Evolutionary conservation across 2,329 filamentous ascomycete species (phyloP), one percentile per base, ranked within the genome.

Genomic region (Diaporthe sp.): DNA sequence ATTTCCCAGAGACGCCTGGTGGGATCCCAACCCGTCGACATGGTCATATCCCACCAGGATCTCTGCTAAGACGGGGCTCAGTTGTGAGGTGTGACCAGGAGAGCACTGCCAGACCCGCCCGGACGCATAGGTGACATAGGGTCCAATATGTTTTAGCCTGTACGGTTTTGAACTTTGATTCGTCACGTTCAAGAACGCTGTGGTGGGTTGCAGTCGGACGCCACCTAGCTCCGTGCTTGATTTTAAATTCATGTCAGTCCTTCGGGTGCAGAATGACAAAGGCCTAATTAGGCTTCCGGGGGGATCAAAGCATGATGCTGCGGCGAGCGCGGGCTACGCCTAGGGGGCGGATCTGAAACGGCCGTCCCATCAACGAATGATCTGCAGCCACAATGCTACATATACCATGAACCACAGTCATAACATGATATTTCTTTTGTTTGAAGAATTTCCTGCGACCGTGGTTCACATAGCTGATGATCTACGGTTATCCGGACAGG

Each of bases 311-410:
- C 63, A 68, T 65, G 13, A 47, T 31, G 61, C n/a, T 20, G 42
- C 44, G 44, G 22, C 2, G 6, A 20, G 63, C 28, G 63, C 63
- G 44, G 63, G 61, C 44, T 51, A 9, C 28, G 22, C 63, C 28
- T 39, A 51, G 44, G 44, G 63, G 63, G 17, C 0, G 9, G 44
- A 68, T 53, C 63, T 68, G 63, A 68, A 68, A 68, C 63, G 22
- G 44, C 63, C 44, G 63, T 68, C 63, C 63, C 63, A 68, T 51
- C 63, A 51, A 53, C 63, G 63, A 68, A 68, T 68, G 63, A 68
- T 68, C 63, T 53, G 44, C 63, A 68, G 63, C 63, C 44, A 68
- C 44, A 53, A 68, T 68, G 63, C 44, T 53, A 68, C 63, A 51
- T 53, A 68, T 68, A 53, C 31, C 63, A 68, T 53, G 47, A 17